Evolutionary conservation across 1,284 basidiomycete species (phyloP).

Genomic region (Apiotrichum sp.): DNA sequence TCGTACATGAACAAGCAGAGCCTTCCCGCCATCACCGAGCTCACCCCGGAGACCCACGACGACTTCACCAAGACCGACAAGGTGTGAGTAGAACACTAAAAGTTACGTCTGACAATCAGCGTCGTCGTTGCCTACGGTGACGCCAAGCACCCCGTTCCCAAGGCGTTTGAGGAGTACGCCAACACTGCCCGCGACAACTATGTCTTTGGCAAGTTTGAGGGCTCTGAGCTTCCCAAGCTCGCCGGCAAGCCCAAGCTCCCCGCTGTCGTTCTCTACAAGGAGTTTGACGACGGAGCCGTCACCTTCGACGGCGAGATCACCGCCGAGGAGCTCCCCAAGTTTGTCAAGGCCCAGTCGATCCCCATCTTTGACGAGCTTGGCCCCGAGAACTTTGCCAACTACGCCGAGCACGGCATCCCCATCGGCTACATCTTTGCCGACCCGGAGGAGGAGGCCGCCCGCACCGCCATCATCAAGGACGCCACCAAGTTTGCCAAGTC

Average conservation of each 20-base stretch:
- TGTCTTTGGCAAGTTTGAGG: conserved; percentile 81
- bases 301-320: conserved; percentile 60
- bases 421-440: conserved; percentile 94
- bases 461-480: conserved; percentile 61
- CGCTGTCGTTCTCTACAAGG: conserved; percentile 84
- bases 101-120: conserved; percentile 20
- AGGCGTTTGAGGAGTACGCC: conserved; percentile 71
- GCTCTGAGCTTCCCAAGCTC: conserved; percentile 60
- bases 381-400: conserved; percentile 86
- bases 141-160: conserved; percentile 59
- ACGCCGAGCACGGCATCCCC: conserved; percentile 75
- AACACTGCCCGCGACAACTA: conserved; percentile 85
- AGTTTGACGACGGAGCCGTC: conserved; percentile 80
- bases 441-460: conserved; percentile 56
- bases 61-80: conserved; percentile 88
- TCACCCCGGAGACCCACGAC: conserved; percentile 67
- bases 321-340: conserved; percentile 62
- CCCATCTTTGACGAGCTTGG: conserved; percentile 89
- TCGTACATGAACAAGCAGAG: conserved; percentile 98
- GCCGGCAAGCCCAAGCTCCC: conserved; percentile 68
- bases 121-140: conserved; percentile 82
- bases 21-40: conserved; percentile 85
- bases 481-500: conserved; percentile 71
- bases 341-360: conserved; percentile 76
- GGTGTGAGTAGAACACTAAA: conserved; percentile 49